Evolutionary conservation across 768 basidiomycete species (phyloP).

Genomic region (Russula compacta): DNA sequence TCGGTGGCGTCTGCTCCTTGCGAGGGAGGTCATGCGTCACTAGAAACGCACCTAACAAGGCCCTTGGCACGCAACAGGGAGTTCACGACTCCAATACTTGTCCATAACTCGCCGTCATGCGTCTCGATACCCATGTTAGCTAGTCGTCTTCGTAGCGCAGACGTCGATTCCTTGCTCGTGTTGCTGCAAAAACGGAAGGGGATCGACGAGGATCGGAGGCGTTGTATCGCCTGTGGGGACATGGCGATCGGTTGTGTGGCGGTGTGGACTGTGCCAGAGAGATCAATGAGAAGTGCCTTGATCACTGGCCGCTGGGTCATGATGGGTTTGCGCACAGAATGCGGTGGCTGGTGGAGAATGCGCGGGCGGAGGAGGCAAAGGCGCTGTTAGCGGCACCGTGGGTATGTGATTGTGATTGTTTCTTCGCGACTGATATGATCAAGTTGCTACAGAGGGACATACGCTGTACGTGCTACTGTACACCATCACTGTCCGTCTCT

Average conservation of each 20-base stretch:
- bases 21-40: not conserved
- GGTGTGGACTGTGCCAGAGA: slow-evolving; percentile 59
- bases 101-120: slow-evolving; percentile 42
- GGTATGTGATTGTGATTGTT: not conserved
- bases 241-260: slow-evolving; percentile 39
- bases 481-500: too few species aligned
- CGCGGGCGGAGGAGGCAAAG: not conserved
- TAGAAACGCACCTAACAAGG: slow-evolving; percentile 32
- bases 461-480: too few species aligned
- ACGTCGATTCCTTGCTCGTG: slow-evolving; percentile 54
- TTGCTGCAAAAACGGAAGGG: slow-evolving; percentile 58
- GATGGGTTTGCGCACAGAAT: too few species aligned
- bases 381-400: too few species aligned
- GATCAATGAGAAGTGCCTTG: slow-evolving; percentile 50
- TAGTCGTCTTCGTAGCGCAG: slow-evolving; percentile 36
- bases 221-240: slow-evolving; percentile 38
- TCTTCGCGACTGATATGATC: not conserved
- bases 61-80: slow-evolving; percentile 33
- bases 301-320: slow-evolving; percentile 31
- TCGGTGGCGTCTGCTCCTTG: not conserved
- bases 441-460: too few species aligned
- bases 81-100: slow-evolving; percentile 53
- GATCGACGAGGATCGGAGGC: slow-evolving; percentile 25
- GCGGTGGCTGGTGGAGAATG: not conserved
- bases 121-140: slow-evolving; percentile 42